Evolutionary conservation across 148 eudicot genomes (phyloP).

Genomic region (Pharnaceum exiguum): DNA sequence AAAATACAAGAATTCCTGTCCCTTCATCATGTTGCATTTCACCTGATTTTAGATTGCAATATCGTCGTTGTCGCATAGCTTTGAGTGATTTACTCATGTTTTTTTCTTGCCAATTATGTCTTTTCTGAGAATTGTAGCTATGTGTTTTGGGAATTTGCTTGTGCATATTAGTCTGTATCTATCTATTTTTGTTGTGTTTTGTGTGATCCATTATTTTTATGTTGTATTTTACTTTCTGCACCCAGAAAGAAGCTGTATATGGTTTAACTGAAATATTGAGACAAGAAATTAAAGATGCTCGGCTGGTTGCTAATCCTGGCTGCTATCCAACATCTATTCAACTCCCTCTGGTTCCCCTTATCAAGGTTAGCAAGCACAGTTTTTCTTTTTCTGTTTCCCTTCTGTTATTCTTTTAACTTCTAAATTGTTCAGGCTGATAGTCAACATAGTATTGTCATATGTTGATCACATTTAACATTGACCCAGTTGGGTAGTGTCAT

Average conservation of each 20-base stretch:
- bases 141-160: too few species aligned
- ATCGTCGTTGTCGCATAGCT: too few species aligned
- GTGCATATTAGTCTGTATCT: too few species aligned
- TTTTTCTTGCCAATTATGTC: too few species aligned
- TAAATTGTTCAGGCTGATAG: not conserved
- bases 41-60: too few species aligned
- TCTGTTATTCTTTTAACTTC: not conserved
- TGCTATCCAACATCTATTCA: constrained; percentile 92
- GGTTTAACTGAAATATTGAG: constrained; percentile 85
- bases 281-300: constrained; percentile 55
- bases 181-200: not conserved
- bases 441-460: too few species aligned
- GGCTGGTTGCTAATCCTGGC: constrained; percentile 93
- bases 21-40: too few species aligned
- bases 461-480: too few species aligned
- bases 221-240: not conserved
- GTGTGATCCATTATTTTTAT: not conserved
- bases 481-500: too few species aligned
- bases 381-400: constrained; percentile 5
- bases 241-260: constrained; percentile 83
- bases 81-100: not conserved
- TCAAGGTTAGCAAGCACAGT: constrained; percentile 66
- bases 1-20: too few species aligned
- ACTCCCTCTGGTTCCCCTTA: constrained; percentile 84
- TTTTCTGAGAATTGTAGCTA: too few species aligned